Conservation (phyloP, 2,329 filamentous ascomycete species). For the Aspergillus sp. region DNA sequence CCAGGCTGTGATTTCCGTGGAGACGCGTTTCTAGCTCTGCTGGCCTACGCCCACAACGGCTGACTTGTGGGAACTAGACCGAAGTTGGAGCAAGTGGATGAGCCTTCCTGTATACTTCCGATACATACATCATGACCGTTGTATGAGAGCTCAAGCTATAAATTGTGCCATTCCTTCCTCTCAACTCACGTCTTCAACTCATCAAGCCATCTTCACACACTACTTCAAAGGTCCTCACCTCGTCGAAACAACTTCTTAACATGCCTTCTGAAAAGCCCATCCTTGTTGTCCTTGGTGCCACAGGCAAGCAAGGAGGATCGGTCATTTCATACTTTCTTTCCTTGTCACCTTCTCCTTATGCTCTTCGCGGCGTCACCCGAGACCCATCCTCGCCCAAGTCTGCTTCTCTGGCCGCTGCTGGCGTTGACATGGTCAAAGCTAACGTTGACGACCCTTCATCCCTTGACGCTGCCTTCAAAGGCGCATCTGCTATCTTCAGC, state of each 20-base stretch:
- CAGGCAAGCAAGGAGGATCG: slow-evolving; percentile 35
- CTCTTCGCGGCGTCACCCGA: slow-evolving; percentile 44
- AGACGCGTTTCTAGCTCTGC: slow-evolving; percentile 1
- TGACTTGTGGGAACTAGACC: slow-evolving; percentile 9
- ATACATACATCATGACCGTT: neutral
- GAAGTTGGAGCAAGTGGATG: neutral
- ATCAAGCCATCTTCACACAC: neutral
- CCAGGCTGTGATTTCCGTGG: neutral
- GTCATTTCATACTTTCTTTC: slow-evolving; percentile 23
- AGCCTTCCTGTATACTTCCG: neutral
- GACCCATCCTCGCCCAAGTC: slow-evolving; percentile 44
- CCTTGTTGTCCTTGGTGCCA: slow-evolving; percentile 40
- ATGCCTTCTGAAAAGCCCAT: slow-evolving; percentile 27
- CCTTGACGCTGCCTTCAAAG: slow-evolving; percentile 41
- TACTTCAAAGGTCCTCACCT: neutral
- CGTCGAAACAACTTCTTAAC: neutral
- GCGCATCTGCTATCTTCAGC: slow-evolving; percentile 45
- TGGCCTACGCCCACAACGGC: slow-evolving; percentile 5
- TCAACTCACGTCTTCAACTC: neutral
- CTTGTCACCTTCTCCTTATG: slow-evolving; percentile 16
- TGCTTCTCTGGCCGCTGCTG: slow-evolving; percentile 33
- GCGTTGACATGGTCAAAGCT: slow-evolving; percentile 44
- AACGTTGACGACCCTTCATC: slow-evolving; percentile 39
- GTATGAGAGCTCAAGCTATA: neutral
- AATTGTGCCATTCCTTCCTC: neutral